Evolutionary conservation across 805 yeast species (phyloP).

Genomic region (Metschnikowia kofuensis): DNA sequence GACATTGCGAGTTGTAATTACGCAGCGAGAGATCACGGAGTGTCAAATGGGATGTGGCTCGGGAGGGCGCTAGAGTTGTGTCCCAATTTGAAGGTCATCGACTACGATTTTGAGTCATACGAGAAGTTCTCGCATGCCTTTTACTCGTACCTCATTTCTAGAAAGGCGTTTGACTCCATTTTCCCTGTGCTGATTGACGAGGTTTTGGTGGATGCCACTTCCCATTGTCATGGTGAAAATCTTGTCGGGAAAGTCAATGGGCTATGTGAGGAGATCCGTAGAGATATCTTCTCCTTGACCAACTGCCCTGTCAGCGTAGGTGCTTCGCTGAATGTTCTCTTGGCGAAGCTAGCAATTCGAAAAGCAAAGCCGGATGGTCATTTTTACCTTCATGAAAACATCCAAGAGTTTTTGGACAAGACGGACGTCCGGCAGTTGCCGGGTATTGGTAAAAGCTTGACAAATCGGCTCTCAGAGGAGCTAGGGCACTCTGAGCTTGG

Average conservation of each 20-base stretch:
- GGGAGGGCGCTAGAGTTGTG: conserved; percentile 61
- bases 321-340: conserved; percentile 64
- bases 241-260: conserved; percentile 2
- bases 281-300: conserved; percentile 42
- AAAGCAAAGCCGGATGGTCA: conserved; percentile 81
- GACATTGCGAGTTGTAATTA: conserved; percentile 94
- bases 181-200: conserved; percentile 92
- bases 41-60: conserved; percentile 90
- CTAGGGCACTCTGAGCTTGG: conserved; percentile 15
- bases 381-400: conserved; percentile 32
- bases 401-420: conserved; percentile 33
- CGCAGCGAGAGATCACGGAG: conserved; percentile 74
- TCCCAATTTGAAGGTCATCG: conserved; percentile 61
- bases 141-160: conserved; percentile 53
- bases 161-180: conserved; percentile 45
- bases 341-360: conserved; percentile 72
- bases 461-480: conserved; percentile 42
- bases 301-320: conserved; percentile 79
- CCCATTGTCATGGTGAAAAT: conserved; percentile 17
- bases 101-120: conserved; percentile 73
- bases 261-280: conserved; percentile 37
- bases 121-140: conserved; percentile 62
- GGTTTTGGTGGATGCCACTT: conserved; percentile 68
- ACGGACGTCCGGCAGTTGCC: conserved; percentile 47
- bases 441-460: conserved; percentile 58